Conservation (phyloP, 345 rosid species). For the Sonneratia caseolaris region DNA sequence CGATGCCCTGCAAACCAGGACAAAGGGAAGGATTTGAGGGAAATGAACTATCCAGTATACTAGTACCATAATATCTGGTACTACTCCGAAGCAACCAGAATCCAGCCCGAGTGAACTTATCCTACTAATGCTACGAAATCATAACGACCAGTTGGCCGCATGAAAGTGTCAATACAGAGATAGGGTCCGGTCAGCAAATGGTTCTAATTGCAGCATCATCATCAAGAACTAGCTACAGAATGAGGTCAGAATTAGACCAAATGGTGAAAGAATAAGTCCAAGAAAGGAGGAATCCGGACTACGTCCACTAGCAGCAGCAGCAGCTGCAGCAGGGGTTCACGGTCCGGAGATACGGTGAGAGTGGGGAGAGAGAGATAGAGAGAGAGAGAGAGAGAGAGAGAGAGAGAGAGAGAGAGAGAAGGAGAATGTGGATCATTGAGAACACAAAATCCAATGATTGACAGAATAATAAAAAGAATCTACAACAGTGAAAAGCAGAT, state of each 20-base stretch:
- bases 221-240: background rate
- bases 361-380: background rate
- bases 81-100: too few relatives aligned
- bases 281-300: background rate
- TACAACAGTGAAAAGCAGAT: background rate
- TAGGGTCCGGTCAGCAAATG: background rate
- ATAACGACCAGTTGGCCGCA: too few relatives aligned
- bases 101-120: too few relatives aligned
- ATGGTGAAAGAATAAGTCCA: background rate
- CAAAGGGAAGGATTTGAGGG: background rate
- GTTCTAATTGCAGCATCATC: background rate
- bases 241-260: background rate
- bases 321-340: background rate
- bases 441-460: background rate
- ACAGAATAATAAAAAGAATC: background rate
- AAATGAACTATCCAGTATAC: background rate
- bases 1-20: constrained; percentile 28
- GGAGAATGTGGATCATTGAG: background rate
- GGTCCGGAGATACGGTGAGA: background rate
- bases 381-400: background rate
- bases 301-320: background rate
- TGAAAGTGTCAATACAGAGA: too few relatives aligned
- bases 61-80: too few relatives aligned
- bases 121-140: too few relatives aligned
- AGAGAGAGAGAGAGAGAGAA: background rate